Conservation (phyloP, 805 yeast species). For the Starmerella etchellsii region DNA sequence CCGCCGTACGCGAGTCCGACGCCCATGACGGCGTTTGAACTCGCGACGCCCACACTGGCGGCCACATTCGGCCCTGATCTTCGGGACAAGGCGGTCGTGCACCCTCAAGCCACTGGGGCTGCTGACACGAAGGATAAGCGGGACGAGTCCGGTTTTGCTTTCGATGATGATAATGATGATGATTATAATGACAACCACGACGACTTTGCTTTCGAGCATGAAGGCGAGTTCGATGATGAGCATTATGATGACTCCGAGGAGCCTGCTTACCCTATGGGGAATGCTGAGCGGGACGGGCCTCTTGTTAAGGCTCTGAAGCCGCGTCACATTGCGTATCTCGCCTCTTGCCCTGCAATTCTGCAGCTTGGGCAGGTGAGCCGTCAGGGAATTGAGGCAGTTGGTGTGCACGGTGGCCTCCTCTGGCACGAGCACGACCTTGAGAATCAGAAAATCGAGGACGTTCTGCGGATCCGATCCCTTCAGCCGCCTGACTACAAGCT, state of each 20-base stretch:
- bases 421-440: constrained; percentile 44
- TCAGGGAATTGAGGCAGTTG: constrained; percentile 35
- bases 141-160: background rate
- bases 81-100: background rate
- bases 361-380: constrained; percentile 44
- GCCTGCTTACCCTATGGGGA: background rate
- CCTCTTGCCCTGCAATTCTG: constrained; percentile 51
- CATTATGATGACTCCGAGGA: background rate
- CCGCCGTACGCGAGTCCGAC: constrained; percentile 20
- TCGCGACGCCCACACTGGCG: constrained; percentile 10
- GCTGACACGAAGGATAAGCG: background rate
- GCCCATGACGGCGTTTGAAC: constrained; percentile 16
- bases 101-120: background rate
- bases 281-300: constrained; percentile 25
- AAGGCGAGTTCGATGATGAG: background rate
- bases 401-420: constrained; percentile 72
- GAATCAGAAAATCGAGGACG: constrained; percentile 49
- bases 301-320: constrained; percentile 46
- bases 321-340: constrained; percentile 47
- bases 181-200: background rate
- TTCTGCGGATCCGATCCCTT: constrained; percentile 56
- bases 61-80: constrained; percentile 16
- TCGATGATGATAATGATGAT: background rate
- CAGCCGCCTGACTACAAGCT: constrained; percentile 49
- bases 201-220: background rate